A percentile compares a stretch with the other conserved stretches of the same genome.
Evolutionary conservation across 352 stramenopile species (phyloP).

Genomic region (Peronospora farinosa): DNA sequence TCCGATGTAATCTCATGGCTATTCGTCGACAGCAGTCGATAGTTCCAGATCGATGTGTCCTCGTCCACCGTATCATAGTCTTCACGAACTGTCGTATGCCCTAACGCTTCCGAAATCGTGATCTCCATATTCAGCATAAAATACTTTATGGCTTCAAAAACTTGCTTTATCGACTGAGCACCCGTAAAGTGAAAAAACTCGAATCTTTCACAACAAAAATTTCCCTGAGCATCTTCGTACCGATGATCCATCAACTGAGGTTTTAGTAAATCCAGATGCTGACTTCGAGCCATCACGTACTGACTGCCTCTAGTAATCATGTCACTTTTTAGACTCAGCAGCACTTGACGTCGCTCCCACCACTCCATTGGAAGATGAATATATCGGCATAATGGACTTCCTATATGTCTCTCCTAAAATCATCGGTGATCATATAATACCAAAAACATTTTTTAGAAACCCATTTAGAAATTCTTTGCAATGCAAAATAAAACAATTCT

Average conservation of each 20-base stretch:
- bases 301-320: conserved; percentile 36
- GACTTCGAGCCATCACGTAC: conserved; percentile 32
- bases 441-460: conserved; percentile 8
- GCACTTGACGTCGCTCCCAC: conserved; percentile 27
- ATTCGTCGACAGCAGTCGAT: conserved; percentile 38
- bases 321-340: conserved; percentile 31
- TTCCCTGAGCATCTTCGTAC: conserved; percentile 24
- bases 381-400: conserved; percentile 23
- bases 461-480: not conserved
- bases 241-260: conserved; percentile 25
- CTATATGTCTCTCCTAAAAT: conserved; percentile 22
- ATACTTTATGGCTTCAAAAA: conserved; percentile 43
- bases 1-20: conserved; percentile 20
- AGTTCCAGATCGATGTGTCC: conserved; percentile 30
- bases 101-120: conserved; percentile 42
- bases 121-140: conserved; percentile 58
- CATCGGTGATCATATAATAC: not conserved
- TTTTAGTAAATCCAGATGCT: conserved; percentile 32
- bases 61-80: conserved; percentile 36
- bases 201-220: conserved; percentile 32
- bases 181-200: conserved; percentile 41
- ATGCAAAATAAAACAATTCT: not conserved
- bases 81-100: conserved; percentile 43
- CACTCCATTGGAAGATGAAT: conserved; percentile 28
- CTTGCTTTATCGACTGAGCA: conserved; percentile 37